These are phyloP conservation scores for Cutaneotrichosporon arboriforme DNA, from an alignment of 1,284 basidiomycete species.

Conservation along the genomic window DNA sequence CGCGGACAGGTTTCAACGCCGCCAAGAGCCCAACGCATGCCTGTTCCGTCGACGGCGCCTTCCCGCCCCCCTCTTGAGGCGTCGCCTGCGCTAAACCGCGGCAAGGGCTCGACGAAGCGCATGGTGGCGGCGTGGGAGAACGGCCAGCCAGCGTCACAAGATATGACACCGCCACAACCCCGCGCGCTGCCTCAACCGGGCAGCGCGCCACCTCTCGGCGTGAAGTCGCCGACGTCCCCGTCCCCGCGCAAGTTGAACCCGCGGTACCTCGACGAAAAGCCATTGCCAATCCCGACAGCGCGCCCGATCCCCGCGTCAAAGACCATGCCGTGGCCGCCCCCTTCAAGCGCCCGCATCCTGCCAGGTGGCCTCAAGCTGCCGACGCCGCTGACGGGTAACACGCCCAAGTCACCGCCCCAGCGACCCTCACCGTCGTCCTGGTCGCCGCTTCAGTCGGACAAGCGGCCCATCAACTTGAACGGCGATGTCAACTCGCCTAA, in stretches of 20 bases:
- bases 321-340: constrained; percentile 11
- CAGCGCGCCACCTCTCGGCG: background rate
- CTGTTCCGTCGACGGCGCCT: too few species aligned
- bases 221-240: background rate
- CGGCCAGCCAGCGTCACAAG: background rate
- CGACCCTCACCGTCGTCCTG: constrained; percentile 15
- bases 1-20: too few species aligned
- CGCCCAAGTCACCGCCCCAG: background rate
- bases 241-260: constrained; percentile 1
- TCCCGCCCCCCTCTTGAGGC: too few species aligned
- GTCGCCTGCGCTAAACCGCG: constrained; percentile 8
- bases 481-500: background rate
- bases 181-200: background rate
- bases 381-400: constrained; percentile 19
- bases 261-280: constrained; percentile 35
- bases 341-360: background rate
- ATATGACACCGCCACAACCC: background rate
- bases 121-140: constrained; percentile 43
- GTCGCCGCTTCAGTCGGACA: constrained; percentile 21
- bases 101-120: constrained; percentile 27
- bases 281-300: constrained; percentile 22
- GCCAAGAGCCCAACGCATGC: too few species aligned
- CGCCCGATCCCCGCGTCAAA: background rate
- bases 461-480: background rate
- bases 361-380: constrained; percentile 4